A percentile compares a stretch with the other conserved stretches of the same genome.
Evolutionary conservation across 2,329 filamentous ascomycete species (phyloP).

Genomic region (Zasmidium cellare): DNA sequence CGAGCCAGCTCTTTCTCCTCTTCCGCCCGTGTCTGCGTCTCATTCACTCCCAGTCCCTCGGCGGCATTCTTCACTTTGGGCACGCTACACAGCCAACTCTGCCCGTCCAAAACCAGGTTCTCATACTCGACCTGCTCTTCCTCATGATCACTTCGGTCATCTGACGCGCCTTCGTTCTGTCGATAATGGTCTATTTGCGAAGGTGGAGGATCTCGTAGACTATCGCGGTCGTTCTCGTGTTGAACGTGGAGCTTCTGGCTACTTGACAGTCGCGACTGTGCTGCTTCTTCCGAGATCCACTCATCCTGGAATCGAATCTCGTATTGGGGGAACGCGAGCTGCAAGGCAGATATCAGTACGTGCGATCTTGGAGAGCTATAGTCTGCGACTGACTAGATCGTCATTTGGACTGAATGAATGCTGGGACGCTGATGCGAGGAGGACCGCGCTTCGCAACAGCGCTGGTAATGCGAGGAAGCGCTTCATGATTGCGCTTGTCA

Average conservation of each 20-base stretch:
- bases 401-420: slow-evolving; percentile 62
- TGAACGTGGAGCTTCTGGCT: slow-evolving; percentile 12
- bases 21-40: slow-evolving; percentile 54
- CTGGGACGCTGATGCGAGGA: slow-evolving; percentile 45
- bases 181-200: slow-evolving; percentile 25
- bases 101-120: slow-evolving; percentile 68
- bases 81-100: slow-evolving; percentile 81
- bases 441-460: slow-evolving; percentile 49
- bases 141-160: slow-evolving; percentile 12
- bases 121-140: slow-evolving; percentile 57
- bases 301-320: slow-evolving; percentile 68
- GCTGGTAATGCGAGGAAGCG: slow-evolving; percentile 51
- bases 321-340: slow-evolving; percentile 78
- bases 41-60: slow-evolving; percentile 25
- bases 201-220: not conserved
- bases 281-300: slow-evolving; percentile 70
- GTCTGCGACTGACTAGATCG: not conserved
- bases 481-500: slow-evolving; percentile 36
- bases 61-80: slow-evolving; percentile 64
- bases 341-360: slow-evolving; percentile 44
- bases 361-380: slow-evolving; percentile 72
- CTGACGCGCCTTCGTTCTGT: slow-evolving; percentile 11
- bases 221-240: not conserved
- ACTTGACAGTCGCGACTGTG: slow-evolving; percentile 57
- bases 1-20: slow-evolving; percentile 77